Evolutionary conservation across 1,139 yeast genomes (phyloP), one percentile per base, ranked within the genome.

Genomic region (Saccharomyces hybrid): DNA sequence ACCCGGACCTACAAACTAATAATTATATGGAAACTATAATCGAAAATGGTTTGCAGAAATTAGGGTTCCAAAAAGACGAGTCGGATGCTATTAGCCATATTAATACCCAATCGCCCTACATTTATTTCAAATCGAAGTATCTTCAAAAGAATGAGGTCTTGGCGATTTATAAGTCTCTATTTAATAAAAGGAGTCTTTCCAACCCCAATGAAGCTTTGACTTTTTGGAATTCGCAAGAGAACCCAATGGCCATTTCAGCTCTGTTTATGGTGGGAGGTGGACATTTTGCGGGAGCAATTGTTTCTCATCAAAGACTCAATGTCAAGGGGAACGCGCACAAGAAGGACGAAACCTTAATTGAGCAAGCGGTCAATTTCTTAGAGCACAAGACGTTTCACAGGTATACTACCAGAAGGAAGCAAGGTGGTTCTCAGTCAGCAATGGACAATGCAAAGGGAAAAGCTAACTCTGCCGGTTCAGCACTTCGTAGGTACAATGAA

Each of bases 221-320:
- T 5, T 28, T 54, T 9, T 68, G 74, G 67, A 71, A 75, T 31
- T 48, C 50, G 16, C 46, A 59, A 7, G 20, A 61, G 1, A 60
- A 63, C 31, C 60, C 62, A 11, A 61, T 58, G 6, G 61, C 68
- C 61, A 65, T 68, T 31, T 88, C 88, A 3, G 96, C 96, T 1
- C 72, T 93, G 13, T 80, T 93, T 60, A 89, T 95, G 97, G 81
- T 93, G 55, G 98, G 98, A 9, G 98, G 99, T 50, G 99, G 99
- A 47, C 98, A 95, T 72, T 95, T 93, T 75, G 96, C 98, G 0
- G 99, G 95, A 11, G 97, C 97, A 0, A 86, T 93, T 48, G 77
- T 95, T 11, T 83, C 90, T 1, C 98, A 91, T 66, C 75, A 75
- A 48, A 83, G 83, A 25, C 49, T 59, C 9, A 75, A 75, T 46